Conservation (phyloP, 1,284 basidiomycete genomes). For the Rhizoctonia solani region DNA sequence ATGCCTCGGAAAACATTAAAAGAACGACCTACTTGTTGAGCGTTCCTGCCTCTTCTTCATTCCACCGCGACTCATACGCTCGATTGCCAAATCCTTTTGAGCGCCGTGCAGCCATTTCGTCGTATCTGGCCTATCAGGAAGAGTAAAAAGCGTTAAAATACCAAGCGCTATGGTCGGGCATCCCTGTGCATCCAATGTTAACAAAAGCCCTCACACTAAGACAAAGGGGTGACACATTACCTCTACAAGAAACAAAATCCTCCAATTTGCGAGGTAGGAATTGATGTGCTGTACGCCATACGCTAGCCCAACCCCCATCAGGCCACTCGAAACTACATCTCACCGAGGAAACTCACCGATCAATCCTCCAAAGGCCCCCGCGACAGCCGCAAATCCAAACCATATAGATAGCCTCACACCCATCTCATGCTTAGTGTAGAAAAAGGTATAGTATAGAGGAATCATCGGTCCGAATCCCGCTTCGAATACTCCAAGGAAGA, state of each 20-base stretch:
- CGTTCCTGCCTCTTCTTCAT: slow-evolving; percentile 66
- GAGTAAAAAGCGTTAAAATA: slow-evolving; percentile 61
- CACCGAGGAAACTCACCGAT: slow-evolving; percentile 73
- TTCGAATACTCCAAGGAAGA: slow-evolving; percentile 71
- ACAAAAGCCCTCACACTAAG: neutral
- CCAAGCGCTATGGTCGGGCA: slow-evolving; percentile 71
- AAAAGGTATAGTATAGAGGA: slow-evolving; percentile 73
- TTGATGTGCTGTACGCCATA: slow-evolving; percentile 30
- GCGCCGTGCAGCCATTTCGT: slow-evolving; percentile 69
- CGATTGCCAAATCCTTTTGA: slow-evolving; percentile 73
- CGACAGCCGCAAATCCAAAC: slow-evolving; percentile 79
- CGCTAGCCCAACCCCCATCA: slow-evolving; percentile 40
- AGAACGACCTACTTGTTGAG: slow-evolving; percentile 68
- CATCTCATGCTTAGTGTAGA: slow-evolving; percentile 73
- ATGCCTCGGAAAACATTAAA: neutral
- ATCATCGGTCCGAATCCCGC: slow-evolving; percentile 74
- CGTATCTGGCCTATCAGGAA: slow-evolving; percentile 80
- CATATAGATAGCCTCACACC: slow-evolving; percentile 74
- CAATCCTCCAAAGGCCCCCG: slow-evolving; percentile 73
- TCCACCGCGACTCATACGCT: slow-evolving; percentile 71
- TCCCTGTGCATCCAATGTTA: slow-evolving; percentile 52
- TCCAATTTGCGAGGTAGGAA: slow-evolving; percentile 57
- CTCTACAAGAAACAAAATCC: slow-evolving; percentile 77
- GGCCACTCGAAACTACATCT: slow-evolving; percentile 64
- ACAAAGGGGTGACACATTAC: slow-evolving; percentile 47